Evolutionary conservation across 345 rosid species (phyloP).

Genomic region (Arabis hirsuta): DNA sequence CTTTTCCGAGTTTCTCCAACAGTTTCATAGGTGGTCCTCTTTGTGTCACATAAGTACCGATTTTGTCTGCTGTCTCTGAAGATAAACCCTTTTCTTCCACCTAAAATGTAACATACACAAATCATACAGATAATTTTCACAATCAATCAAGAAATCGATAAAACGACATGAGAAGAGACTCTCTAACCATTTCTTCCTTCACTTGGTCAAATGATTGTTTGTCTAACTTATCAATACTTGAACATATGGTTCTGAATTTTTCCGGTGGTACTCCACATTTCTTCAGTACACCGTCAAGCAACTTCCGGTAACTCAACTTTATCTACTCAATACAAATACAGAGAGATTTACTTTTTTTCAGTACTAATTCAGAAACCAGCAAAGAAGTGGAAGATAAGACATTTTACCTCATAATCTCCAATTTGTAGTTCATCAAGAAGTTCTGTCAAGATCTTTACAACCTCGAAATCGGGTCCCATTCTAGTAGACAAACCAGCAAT

Average conservation of each 20-base stretch:
- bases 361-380: background rate
- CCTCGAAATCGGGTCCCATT: conserved; percentile 87
- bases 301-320: conserved; percentile 72
- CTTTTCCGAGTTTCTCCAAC: conserved; percentile 54
- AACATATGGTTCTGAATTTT: conserved; percentile 79
- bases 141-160: no score
- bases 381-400: background rate
- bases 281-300: conserved; percentile 79
- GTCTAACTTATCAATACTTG: conserved; percentile 83
- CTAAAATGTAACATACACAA: no score
- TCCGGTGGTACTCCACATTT: conserved; percentile 78
- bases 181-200: conserved; percentile 68
- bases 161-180: no score
- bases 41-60: conserved; percentile 66
- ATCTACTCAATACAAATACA: conserved; percentile 42
- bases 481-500: conserved; percentile 71
- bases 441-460: conserved; percentile 65
- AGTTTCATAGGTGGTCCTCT: conserved; percentile 65
- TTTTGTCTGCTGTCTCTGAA: conserved; percentile 56
- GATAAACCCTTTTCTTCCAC: background rate
- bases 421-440: conserved; percentile 71
- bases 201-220: conserved; percentile 73
- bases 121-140: no score
- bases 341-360: background rate
- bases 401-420: conserved; percentile 79